Evolutionary conservation across 2,329 filamentous ascomycete species (phyloP), one percentile per base, ranked within the genome.

Genomic region (Herpotrichia juniperi): DNA sequence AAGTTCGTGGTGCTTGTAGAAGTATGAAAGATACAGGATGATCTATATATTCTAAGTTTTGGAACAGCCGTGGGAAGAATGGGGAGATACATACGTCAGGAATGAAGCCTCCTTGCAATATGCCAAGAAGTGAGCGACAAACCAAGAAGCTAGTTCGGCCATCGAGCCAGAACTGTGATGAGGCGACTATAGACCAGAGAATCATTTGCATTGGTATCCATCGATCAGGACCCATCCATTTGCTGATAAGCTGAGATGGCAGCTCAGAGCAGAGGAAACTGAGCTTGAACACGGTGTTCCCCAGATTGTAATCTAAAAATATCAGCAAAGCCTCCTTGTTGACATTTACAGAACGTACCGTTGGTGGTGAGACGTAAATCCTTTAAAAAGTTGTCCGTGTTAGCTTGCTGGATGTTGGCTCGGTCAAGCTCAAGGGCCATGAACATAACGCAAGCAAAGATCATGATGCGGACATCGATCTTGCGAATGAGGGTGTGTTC

Each of bases 251-350:
- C 31, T 76, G 74, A 0, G 73, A 73, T 2, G 76, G 76, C n/a
- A 78, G 65, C 44, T 76, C 75, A 1, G 75, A 72, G 10, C 62
- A 57, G n/a, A 96, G 91, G 76, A 94, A 96, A 70, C 90, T 91
- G 21, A 83, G 82, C 74, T 90, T 93, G 77, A 93, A 93, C 4
- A 88, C 69, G 1, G 71, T 72, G 42, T 71, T 59, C 35, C 64
- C 64, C 30, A 59, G 46, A 46, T 67, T 67, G 51, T 57, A 67
- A 45, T 66, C 63, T 57, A 22, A 28, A 22, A 31, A 26, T 30
- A 24, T 48, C 19, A 49, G 44, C 26, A 17, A 14, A 4, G 14
- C 19, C 4, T 4, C 21, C 12, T 19, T 34, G 5, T 34, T n/a
- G 22, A 2, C 12, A 22, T 9, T 11, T 8, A 22, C 14, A 17